Evolutionary conservation across 2,329 filamentous ascomycete species (phyloP).

Genomic region (Rasamsonia emersonii): DNA sequence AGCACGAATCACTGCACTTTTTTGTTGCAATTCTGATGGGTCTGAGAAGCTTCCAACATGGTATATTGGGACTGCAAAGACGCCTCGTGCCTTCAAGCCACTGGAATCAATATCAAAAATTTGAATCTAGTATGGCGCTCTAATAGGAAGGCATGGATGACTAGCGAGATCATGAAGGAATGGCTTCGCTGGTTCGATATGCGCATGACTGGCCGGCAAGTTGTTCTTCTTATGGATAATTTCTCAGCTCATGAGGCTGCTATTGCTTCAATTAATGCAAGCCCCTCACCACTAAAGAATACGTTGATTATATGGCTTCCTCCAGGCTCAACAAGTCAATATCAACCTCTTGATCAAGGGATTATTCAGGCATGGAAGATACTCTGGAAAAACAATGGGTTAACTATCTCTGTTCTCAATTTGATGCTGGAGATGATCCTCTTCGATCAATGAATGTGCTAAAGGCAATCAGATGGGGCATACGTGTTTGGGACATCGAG

Average conservation of each 20-base stretch:
- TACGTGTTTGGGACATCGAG: slow-evolving; percentile 6
- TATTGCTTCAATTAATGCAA: slow-evolving; percentile 2
- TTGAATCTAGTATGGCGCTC: slow-evolving; percentile 16
- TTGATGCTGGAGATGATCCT: slow-evolving; percentile 3
- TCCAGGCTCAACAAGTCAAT: background rate
- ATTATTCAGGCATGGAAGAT: slow-evolving; percentile 8
- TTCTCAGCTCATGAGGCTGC: slow-evolving; percentile 10
- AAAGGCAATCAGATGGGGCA: slow-evolving; percentile 9
- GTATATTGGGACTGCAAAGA: slow-evolving; percentile 14
- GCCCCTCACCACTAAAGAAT: slow-evolving; percentile 9
- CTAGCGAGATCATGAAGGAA: slow-evolving; percentile 12
- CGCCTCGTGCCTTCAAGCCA: slow-evolving; percentile 12
- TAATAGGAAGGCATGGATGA: slow-evolving; percentile 17
- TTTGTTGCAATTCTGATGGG: slow-evolving; percentile 15
- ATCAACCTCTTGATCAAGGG: slow-evolving; percentile 11
- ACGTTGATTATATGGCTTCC: slow-evolving; percentile 12
- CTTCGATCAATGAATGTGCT: slow-evolving; percentile 5
- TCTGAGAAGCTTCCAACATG: slow-evolving; percentile 16
- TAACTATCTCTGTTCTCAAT: slow-evolving; percentile 4
- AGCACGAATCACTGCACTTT: slow-evolving; percentile 13
- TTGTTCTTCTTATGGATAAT: slow-evolving; percentile 13
- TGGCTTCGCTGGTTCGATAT: slow-evolving; percentile 11
- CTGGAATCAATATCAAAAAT: slow-evolving; percentile 15
- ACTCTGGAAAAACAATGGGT: slow-evolving; percentile 7
- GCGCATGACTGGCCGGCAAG: slow-evolving; percentile 9